Evolutionary conservation across 2,329 filamentous ascomycete genomes (phyloP), one percentile per base, ranked within the genome.

Genomic region (Ceratocystis huliohia): DNA sequence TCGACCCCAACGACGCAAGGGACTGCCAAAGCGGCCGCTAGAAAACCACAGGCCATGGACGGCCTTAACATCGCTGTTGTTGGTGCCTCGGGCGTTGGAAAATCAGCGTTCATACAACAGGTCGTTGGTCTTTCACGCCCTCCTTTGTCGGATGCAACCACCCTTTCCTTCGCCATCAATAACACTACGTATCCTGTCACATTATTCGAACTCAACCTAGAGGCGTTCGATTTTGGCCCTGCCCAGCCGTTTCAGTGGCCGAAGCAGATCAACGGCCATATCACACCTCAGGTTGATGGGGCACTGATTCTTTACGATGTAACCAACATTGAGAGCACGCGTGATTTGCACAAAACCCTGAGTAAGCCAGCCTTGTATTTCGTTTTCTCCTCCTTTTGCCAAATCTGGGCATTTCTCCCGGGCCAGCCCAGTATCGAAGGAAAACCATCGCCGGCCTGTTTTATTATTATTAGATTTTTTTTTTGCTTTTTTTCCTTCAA

Each of bases 281-380:
- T 86, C 69, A 81, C 89, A 68, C 89, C 91, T 63, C 82, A 81
- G 50, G 83, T 96, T 72, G 89, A 97, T 72, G 93, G 89, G 22
- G 91, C 89, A 59, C 78, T 96, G 71, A 84, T 93, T 67, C 78
- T 97, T 62, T 96, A 96, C 79, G 90, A 96, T 80, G 88, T 95
- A 57, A 89, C 86, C 75, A 88, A 89, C 74, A 82, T 84, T 71
- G 84, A 86, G 68, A 93, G 87, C 73, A 84, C 96, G 71, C 81
- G 82, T 68, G 84, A 88, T 68, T 80, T 96, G 65, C 87, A 89
- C 50, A 83, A 88, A 71, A 85, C 89, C 69, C 79, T 96, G 74
- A 85, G 92, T 96, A 81, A 83, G 88, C 84, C 68, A 83, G 88
- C 84, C 68, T 41, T 41, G 28, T 30, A 41, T 28, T 33, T 61